Base-by-base conservation (phyloP, 176 grass and related monocot genomes). In the Phoenix dactylifera region DNA sequence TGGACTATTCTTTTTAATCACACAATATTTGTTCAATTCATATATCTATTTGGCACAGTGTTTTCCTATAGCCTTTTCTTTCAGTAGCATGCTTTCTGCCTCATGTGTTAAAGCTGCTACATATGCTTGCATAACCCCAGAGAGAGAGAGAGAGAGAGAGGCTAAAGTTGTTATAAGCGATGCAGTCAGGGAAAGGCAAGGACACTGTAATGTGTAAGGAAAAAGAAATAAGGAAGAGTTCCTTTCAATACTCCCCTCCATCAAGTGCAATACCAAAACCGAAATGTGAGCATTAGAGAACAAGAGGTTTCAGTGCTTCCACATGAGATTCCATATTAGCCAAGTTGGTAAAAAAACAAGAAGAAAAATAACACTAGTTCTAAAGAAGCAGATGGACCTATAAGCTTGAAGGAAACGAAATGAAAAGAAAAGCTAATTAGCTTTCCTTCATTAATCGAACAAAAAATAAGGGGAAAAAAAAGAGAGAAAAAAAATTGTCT, bases 101-200 rank as follows among this genome's bases (percentile, higher is more conserved):
- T 60, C 26, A 35, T 60, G 23, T 39, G 26, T 35, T 30, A 60
- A 60, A 60, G 26, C 58, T 60, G 58, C 58, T 60, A 35, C 24
- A 56, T n/a, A 28, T 32, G 35, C 26, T 32, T n/a, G 1, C 26
- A 32, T 4, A 39, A 60, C 26, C 2, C 25, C 26, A 76, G 64
- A 53, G 55, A 59, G 29, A 60, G 55, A 52, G 29, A 32, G 28
- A 30, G 28, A 30, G 29, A 32, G 29, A 32, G 29, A 7, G 5
- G 10, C 35, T 44, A 44, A 44, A 44, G 35, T 9, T 2, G 35
- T 12, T 2, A 44, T 44, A 44, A 44, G 35, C 35, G 14, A 44
- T 44, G 35, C 35, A 44, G 35, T 44, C 7, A 44, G 35, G 10
- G 35, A 44, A 44, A 44, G 35, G 35, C 9, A 12, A 44, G 35